A percentile compares a stretch with the other conserved stretches of the same genome.
phyloP scores from a whole-genome alignment of 1,284 basidiomycete genomes.

The Leccinum fuscescens region DNA sequence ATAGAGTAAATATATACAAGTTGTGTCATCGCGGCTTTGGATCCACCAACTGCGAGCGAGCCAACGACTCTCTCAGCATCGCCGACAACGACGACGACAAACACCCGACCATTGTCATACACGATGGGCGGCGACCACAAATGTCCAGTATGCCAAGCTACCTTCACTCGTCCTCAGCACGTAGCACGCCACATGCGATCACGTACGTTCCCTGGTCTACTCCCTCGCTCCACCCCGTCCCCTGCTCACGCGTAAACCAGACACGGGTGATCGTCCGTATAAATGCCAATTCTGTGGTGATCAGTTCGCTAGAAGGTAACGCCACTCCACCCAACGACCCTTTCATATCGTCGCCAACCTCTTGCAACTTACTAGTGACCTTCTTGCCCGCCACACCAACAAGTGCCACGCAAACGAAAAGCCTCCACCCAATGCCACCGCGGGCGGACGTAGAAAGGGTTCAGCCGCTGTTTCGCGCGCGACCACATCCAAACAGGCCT shows the following conservation, averaged over 20 bases:
- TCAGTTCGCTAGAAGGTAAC: conserved; percentile 84
- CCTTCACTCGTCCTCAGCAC: conserved; percentile 87
- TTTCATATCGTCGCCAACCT: neutral
- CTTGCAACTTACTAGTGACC: conserved; percentile 51
- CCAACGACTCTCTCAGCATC: conserved; percentile 15
- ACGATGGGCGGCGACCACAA: conserved; percentile 69
- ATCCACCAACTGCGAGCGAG: conserved; percentile 25
- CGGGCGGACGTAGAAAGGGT: conserved; percentile 49
- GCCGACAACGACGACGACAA: conserved; percentile 4
- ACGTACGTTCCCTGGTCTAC: conserved; percentile 51
- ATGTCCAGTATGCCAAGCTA: conserved; percentile 82
- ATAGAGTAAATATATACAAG: conserved; percentile 39
- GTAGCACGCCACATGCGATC: conserved; percentile 88
- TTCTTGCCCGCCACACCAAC: conserved; percentile 85
- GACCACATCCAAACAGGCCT: conserved; percentile 76
- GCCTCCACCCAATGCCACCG: conserved; percentile 41
- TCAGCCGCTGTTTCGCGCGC: conserved; percentile 62
- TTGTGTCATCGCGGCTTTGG: conserved; percentile 35
- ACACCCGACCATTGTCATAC: neutral
- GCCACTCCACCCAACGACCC: neutral
- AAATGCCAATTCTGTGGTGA: conserved; percentile 87
- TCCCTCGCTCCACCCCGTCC: conserved; percentile 13
- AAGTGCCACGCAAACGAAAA: conserved; percentile 84
- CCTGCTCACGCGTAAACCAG: conserved; percentile 30
- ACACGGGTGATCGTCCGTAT: conserved; percentile 91